Percentiles rank a stretch among this genome's conserved stretches.
Conservation (phyloP, 1,284 basidiomycete genomes). For the Tylopilus orsonianus region DNA sequence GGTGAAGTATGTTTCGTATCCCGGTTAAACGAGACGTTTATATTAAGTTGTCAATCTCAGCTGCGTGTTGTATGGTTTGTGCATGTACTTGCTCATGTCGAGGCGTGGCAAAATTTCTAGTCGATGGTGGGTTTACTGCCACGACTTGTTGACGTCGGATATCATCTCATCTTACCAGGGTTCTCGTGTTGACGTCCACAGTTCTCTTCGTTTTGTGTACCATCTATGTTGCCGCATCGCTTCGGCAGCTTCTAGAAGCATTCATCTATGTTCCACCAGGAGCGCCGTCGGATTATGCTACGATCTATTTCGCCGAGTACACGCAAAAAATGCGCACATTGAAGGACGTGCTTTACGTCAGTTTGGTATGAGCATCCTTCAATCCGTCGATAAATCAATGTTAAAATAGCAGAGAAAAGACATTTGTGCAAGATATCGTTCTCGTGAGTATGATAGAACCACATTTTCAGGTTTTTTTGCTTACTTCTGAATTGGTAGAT, state of each 20-base stretch:
- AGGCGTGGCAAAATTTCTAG: slow-evolving; percentile 3
- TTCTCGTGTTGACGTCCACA: slow-evolving; percentile 18
- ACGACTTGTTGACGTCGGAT: neutral
- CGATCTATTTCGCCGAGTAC: slow-evolving; percentile 12
- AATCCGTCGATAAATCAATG: neutral
- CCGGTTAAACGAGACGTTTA: neutral
- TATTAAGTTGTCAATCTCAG: slow-evolving; percentile 3
- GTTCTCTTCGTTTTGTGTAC: slow-evolving; percentile 16
- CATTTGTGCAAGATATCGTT: slow-evolving; percentile 17
- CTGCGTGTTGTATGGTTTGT: slow-evolving; percentile 16
- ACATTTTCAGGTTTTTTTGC: neutral
- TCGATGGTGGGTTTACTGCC: slow-evolving; percentile 4
- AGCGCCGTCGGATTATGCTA: slow-evolving; percentile 5
- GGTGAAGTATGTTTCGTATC: slow-evolving; percentile 8
- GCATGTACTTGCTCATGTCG: slow-evolving; percentile 18
- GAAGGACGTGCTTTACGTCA: slow-evolving; percentile 17
- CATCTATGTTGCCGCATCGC: slow-evolving; percentile 11
- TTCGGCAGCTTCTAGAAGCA: slow-evolving; percentile 18
- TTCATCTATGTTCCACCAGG: slow-evolving; percentile 14
- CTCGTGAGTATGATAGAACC: slow-evolving; percentile 8
- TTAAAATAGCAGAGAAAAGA: slow-evolving; percentile 8
- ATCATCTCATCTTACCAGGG: neutral
- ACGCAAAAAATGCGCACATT: slow-evolving; percentile 18
- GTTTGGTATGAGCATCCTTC: slow-evolving; percentile 6
- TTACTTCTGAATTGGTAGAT: slow-evolving; percentile 11